Percentiles rank a stretch among this genome's conserved stretches.
Evolutionary conservation across 139 green algal species (phyloP).

Genomic region (Tetradesmus lagerheimii): DNA sequence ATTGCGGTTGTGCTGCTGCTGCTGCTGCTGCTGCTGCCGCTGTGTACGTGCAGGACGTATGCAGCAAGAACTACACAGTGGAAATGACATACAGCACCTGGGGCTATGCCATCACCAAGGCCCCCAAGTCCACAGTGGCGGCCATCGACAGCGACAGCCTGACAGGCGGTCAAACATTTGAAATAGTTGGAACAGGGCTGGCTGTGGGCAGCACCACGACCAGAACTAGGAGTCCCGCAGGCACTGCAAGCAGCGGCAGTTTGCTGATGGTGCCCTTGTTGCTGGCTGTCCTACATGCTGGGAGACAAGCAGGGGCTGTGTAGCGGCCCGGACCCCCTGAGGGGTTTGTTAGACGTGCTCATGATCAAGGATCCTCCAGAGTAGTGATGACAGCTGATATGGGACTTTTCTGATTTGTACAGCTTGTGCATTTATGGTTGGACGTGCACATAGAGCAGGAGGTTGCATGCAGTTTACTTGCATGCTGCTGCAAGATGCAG

Average conservation of each 20-base stretch:
- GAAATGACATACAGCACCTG: neutral
- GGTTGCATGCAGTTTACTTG: too few relatives aligned
- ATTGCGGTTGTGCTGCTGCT: too few relatives aligned
- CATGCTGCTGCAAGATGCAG: too few relatives aligned
- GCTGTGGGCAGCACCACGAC: neutral
- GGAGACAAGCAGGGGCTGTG: neutral
- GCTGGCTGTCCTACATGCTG: neutral
- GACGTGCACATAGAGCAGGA: too few relatives aligned
- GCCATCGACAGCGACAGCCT: neutral
- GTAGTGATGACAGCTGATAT: too few relatives aligned
- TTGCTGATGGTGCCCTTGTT: neutral
- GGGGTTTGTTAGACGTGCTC: too few relatives aligned
- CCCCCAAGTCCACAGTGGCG: neutral
- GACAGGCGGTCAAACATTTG: neutral
- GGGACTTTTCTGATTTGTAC: too few relatives aligned
- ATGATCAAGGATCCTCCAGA: too few relatives aligned
- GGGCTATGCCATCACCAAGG: neutral
- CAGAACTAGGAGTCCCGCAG: neutral
- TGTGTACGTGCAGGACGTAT: neutral
- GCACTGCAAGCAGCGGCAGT: neutral
- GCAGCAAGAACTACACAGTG: neutral
- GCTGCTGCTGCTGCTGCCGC: neutral
- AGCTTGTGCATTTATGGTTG: too few relatives aligned
- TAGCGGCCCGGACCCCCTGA: too few relatives aligned
- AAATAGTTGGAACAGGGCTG: neutral